Percentiles rank a stretch among this genome's conserved stretches.
Evolutionary conservation across 495 filamentous ascomycete species (phyloP).

Genomic region (Tuber indicum): DNA sequence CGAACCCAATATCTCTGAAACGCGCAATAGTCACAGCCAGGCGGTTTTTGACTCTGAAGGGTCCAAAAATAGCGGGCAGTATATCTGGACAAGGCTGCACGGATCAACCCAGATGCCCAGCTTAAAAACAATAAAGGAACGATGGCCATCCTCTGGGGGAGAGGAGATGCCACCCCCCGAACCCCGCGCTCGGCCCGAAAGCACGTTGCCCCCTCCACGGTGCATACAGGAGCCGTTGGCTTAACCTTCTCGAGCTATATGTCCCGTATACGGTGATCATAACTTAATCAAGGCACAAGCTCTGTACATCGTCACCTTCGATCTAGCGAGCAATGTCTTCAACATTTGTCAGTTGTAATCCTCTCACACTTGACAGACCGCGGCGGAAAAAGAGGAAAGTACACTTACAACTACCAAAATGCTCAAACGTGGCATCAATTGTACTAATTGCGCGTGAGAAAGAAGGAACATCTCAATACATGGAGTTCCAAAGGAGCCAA

Average conservation of each 20-base stretch:
- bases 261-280: background rate
- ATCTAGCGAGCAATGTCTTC: background rate
- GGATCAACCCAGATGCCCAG: slow-evolving; percentile 1
- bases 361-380: background rate
- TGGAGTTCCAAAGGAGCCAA: background rate
- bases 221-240: background rate
- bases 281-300: background rate
- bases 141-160: background rate
- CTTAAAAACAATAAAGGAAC: background rate
- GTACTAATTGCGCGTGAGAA: background rate
- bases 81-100: background rate
- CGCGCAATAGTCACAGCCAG: background rate
- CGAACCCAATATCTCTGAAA: slow-evolving; percentile 4
- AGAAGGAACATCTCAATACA: background rate
- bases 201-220: background rate
- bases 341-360: background rate
- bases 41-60: background rate
- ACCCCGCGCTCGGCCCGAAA: background rate
- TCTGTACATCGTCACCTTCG: background rate
- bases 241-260: background rate
- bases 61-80: background rate
- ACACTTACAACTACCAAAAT: slow-evolving; percentile 2
- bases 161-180: background rate
- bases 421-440: background rate
- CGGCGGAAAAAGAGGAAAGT: background rate